These are phyloP conservation scores for Tetrapisispora namnaoensis DNA, from an alignment of 805 yeast genomes.

Conservation along the genomic window DNA sequence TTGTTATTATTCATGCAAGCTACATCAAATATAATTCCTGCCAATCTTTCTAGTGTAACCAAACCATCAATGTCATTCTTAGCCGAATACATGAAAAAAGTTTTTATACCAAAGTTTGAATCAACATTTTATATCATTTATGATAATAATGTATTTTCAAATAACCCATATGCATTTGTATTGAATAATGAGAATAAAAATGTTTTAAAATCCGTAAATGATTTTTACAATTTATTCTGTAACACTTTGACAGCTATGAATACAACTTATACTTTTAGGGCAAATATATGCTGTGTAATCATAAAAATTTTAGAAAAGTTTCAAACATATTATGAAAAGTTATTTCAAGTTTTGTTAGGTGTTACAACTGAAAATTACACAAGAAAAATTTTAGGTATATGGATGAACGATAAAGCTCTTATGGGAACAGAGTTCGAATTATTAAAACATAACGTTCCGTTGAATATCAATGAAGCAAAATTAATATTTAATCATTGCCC, in stretches of 20 bases:
- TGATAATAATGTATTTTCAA: conserved; percentile 34
- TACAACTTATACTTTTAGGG: conserved; percentile 37
- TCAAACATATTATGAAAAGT: conserved; percentile 28
- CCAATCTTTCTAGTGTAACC: conserved; percentile 9
- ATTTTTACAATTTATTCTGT: conserved; percentile 21
- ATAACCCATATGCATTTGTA: conserved; percentile 32
- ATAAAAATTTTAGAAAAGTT: conserved; percentile 31
- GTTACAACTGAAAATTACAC: conserved; percentile 14
- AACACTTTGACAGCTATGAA: conserved; percentile 25
- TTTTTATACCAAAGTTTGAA: conserved; percentile 56
- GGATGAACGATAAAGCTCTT: conserved; percentile 31
- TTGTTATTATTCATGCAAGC: conserved; percentile 61
- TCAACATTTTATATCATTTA: conserved; percentile 46
- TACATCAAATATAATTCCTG: conserved; percentile 35
- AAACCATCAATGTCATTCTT: conserved; percentile 41
- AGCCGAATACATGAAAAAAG: conserved; percentile 50
- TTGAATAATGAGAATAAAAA: conserved; percentile 26
- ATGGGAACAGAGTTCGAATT: conserved; percentile 26
- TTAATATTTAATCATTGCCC: conserved; percentile 23
- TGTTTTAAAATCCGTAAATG: conserved; percentile 23
- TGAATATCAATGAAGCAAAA: conserved; percentile 22
- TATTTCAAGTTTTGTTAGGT: conserved; percentile 23
- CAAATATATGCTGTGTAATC: conserved; percentile 39
- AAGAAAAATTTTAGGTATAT: conserved; percentile 23
- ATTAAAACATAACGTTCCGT: conserved; percentile 14